Evolutionary conservation across 176 grass and related monocot species (phyloP).

Genomic region (Oryza longistaminata): DNA sequence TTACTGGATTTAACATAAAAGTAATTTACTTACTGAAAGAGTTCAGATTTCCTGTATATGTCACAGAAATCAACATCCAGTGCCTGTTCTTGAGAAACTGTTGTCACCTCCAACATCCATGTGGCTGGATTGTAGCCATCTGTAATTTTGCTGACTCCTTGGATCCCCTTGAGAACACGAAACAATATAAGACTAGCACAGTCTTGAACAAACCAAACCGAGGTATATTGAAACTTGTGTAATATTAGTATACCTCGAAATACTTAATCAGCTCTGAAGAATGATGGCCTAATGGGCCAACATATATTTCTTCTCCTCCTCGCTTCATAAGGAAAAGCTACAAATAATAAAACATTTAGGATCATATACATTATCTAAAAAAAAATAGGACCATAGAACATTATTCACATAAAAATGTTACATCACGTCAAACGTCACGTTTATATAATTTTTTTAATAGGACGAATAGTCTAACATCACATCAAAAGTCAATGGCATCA

Average conservation of each 20-base stretch:
- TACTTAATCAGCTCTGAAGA: slow-evolving; percentile 78
- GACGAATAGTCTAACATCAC: too few species aligned
- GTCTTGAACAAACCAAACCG: not conserved
- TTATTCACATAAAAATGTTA: not conserved
- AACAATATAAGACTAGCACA: slow-evolving; percentile 17
- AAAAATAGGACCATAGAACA: not conserved
- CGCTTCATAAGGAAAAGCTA: slow-evolving; percentile 94
- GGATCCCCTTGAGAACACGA: slow-evolving; percentile 43
- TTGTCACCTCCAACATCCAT: slow-evolving; percentile 90
- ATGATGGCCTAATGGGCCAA: slow-evolving; percentile 68
- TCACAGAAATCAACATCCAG: slow-evolving; percentile 66
- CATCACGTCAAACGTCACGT: too few species aligned
- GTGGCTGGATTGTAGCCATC: slow-evolving; percentile 90
- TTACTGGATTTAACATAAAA: not conserved
- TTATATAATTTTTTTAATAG: too few species aligned
- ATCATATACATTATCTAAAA: not conserved
- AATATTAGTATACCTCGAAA: slow-evolving; percentile 68
- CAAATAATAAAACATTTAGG: slow-evolving; percentile 29
- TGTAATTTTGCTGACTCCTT: slow-evolving; percentile 75
- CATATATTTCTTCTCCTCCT: slow-evolving; percentile 94
- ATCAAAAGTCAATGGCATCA: too few species aligned
- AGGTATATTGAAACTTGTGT: not conserved
- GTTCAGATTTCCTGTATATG: slow-evolving; percentile 77
- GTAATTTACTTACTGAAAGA: slow-evolving; percentile 64
- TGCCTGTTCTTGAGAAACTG: slow-evolving; percentile 57